Conservation (phyloP, 805 yeast species). For the Candida arabinofermentans region DNA sequence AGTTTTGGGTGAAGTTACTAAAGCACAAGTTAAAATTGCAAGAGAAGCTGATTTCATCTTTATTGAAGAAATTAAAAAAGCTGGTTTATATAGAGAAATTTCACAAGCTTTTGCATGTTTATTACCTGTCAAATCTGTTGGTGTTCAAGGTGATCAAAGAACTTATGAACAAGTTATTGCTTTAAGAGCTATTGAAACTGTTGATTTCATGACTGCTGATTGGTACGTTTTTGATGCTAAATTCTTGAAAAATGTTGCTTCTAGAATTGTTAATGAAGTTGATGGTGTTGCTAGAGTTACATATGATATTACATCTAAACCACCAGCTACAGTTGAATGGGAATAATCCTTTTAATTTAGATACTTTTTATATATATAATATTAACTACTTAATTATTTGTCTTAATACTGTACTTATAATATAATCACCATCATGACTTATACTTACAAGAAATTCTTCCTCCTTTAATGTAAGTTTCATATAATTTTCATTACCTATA, state of each 20-base stretch:
- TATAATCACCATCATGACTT: conserved; percentile 62
- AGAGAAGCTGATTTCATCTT: conserved; percentile 95
- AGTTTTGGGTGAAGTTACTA: conserved; percentile 95
- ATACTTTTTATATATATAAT: too few species aligned
- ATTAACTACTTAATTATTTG: conserved; percentile 7
- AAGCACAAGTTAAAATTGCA: conserved; percentile 89
- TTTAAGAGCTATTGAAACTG: conserved; percentile 94
- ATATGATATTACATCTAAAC: conserved; percentile 97
- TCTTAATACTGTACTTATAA: conserved; percentile 50
- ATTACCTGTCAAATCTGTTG: conserved; percentile 96
- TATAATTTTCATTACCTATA: conserved; percentile 32
- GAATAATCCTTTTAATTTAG: too few species aligned
- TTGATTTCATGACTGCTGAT: conserved; percentile 99
- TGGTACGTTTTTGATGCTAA: conserved; percentile 93
- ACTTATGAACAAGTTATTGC: conserved; percentile 99
- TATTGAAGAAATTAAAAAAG: conserved; percentile 91
- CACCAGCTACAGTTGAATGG: conserved; percentile 99
- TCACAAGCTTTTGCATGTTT: conserved; percentile 98
- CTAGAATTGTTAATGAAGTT: conserved; percentile 97
- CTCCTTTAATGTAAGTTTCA: conserved; percentile 11
- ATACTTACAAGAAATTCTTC: conserved; percentile 53
- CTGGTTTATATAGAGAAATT: conserved; percentile 88
- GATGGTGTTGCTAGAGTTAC: conserved; percentile 99
- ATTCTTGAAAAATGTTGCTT: conserved; percentile 88
- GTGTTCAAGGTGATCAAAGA: conserved; percentile 99